Evolutionary conservation across 2,329 filamentous ascomycete species (phyloP).

Genomic region (Colletotrichum tanaceti): DNA sequence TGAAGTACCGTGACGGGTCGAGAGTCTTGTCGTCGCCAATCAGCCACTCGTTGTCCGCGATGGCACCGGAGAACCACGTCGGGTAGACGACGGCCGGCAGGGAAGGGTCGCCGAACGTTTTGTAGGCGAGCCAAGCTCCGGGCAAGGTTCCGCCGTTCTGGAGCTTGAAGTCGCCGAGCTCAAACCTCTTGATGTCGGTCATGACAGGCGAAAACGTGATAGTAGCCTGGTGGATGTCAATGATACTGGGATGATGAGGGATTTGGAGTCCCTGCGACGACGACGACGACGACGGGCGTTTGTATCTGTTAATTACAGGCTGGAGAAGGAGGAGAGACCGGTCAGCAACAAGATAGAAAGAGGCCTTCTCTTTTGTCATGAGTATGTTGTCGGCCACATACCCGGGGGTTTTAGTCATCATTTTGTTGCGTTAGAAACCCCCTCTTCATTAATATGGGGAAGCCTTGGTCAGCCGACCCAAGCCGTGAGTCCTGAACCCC

Average conservation of each 20-base stretch:
- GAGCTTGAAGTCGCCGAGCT: constrained; percentile 74
- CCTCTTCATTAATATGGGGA: background rate
- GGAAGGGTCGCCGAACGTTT: constrained; percentile 74
- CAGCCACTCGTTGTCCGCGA: constrained; percentile 81
- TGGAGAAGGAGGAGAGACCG: too few relatives aligned
- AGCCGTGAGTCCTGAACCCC: constrained; percentile 7
- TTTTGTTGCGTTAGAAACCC: too few relatives aligned
- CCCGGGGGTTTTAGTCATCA: too few relatives aligned
- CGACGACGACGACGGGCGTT: too few relatives aligned
- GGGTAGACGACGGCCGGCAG: constrained; percentile 79
- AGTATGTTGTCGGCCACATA: background rate
- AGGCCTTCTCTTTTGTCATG: constrained; percentile 2
- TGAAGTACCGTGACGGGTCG: constrained; percentile 64
- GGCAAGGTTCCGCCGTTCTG: constrained; percentile 72
- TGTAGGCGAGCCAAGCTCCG: constrained; percentile 78
- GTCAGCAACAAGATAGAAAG: background rate
- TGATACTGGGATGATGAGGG: background rate
- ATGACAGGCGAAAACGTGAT: background rate
- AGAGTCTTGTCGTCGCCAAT: constrained; percentile 74
- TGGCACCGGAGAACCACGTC: constrained; percentile 74
- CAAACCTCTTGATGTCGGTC: constrained; percentile 56
- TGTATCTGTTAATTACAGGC: too few relatives aligned
- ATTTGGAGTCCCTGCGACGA: background rate
- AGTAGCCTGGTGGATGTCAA: background rate
- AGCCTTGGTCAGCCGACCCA: background rate